A percentile compares a stretch with the other conserved stretches of the same genome.
Conservation (phyloP, 352 stramenopile genomes). For the Phytophthora foliorum region DNA sequence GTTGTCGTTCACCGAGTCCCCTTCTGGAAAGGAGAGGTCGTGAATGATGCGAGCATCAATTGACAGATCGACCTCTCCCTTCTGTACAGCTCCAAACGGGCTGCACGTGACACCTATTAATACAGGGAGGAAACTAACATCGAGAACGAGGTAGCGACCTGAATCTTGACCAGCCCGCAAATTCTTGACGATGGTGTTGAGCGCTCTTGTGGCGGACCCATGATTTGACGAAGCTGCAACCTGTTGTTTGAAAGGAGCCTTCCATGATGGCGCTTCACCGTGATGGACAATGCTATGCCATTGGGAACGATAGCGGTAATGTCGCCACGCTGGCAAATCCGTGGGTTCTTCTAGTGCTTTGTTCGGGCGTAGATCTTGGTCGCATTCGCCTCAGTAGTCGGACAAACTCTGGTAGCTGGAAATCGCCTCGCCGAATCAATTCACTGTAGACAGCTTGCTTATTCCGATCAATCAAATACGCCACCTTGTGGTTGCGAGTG, state of each 20-base stretch:
- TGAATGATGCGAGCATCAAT: conserved; percentile 20
- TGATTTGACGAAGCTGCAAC: conserved; percentile 6
- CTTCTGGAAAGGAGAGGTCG: conserved; percentile 5
- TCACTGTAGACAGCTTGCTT: conserved; percentile 18
- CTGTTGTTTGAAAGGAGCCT: neutral
- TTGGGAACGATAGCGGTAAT: neutral
- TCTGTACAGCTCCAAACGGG: conserved; percentile 19
- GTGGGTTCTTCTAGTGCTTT: neutral
- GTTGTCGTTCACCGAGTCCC: conserved; percentile 25
- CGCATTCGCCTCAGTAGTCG: neutral
- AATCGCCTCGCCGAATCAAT: neutral
- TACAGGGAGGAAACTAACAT: conserved; percentile 1
- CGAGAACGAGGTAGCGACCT: conserved; percentile 20
- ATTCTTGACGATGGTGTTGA: conserved; percentile 24
- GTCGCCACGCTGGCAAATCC: neutral
- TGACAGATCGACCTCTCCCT: neutral
- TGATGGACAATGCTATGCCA: conserved; percentile 1
- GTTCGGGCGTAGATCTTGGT: neutral
- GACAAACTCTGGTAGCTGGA: conserved; percentile 17
- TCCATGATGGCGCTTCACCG: neutral
- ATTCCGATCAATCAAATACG: conserved; percentile 1
- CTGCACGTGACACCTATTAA: conserved; percentile 14
- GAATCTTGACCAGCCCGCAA: conserved; percentile 20
- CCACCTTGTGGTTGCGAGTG: neutral
- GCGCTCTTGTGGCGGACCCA: conserved; percentile 1